Percentiles rank a stretch among this genome's conserved stretches.
phyloP scores from a whole-genome alignment of 2,329 filamentous ascomycete genomes.

The Sporothrix brunneoviolacea region DNA sequence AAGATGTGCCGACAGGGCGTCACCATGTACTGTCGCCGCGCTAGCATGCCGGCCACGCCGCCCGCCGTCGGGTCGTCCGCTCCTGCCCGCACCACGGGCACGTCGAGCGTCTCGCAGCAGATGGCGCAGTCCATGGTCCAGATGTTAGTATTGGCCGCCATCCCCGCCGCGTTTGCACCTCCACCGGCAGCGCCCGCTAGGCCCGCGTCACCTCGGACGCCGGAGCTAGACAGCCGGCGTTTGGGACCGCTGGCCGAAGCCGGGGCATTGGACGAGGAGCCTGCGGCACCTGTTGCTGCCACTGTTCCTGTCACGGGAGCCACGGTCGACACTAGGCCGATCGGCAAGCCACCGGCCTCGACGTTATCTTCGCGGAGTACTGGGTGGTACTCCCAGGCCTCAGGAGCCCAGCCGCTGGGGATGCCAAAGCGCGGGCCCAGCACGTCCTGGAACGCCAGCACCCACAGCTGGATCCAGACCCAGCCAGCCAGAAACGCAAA shows the following conservation, averaged over 20 bases:
- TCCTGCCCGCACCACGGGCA: constrained; percentile 65
- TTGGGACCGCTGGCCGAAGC: constrained; percentile 24
- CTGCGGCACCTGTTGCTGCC: too few species aligned
- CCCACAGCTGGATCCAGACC: constrained; percentile 80
- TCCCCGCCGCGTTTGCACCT: too few species aligned
- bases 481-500: constrained; percentile 63
- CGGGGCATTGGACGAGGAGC: too few species aligned
- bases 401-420: constrained; percentile 58
- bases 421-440: constrained; percentile 85
- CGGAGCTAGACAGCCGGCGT: constrained; percentile 24
- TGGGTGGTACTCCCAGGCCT: constrained; percentile 92
- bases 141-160: constrained; percentile 28
- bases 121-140: constrained; percentile 84
- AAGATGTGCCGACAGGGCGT: constrained; percentile 96
- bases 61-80: constrained; percentile 42
- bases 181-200: too few species aligned
- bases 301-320: too few species aligned
- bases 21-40: constrained; percentile 86
- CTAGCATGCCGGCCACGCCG: constrained; percentile 63
- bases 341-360: constrained; percentile 72
- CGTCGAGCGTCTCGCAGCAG: constrained; percentile 85
- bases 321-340: constrained; percentile 48
- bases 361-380: constrained; percentile 75
- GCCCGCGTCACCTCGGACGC: too few species aligned
- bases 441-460: constrained; percentile 74